Conservation (phyloP, 2,329 filamentous ascomycete genomes). For the Zymoseptoria pseudotritici region DNA sequence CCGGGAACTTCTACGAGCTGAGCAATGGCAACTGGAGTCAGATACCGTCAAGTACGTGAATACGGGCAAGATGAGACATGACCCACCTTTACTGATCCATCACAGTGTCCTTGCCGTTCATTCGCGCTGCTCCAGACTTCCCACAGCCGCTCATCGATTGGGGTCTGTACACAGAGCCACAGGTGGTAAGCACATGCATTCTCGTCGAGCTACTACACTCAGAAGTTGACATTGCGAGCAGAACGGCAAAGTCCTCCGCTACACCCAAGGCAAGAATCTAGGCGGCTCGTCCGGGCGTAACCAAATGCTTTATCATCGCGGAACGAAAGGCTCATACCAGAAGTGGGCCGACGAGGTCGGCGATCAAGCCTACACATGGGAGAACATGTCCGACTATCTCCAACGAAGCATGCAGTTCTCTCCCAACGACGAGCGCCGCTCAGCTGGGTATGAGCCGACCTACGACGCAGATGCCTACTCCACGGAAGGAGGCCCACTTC, state of each 20-base stretch:
- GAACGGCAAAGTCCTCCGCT: conserved; percentile 16
- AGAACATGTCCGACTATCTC: conserved; percentile 53
- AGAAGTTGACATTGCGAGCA: not conserved
- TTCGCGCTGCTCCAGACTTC: not conserved
- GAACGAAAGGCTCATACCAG: conserved; percentile 26
- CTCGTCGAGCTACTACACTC: not conserved
- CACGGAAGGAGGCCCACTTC: conserved; percentile 22
- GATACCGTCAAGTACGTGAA: conserved; percentile 15
- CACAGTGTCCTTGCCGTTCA: not conserved
- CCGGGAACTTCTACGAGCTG: conserved; percentile 27
- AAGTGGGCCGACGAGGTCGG: conserved; percentile 48
- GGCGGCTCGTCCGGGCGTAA: conserved; percentile 23
- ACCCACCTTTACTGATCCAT: not conserved
- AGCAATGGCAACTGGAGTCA: conserved; percentile 25
- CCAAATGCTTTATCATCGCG: conserved; percentile 24
- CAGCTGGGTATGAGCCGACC: conserved; percentile 8
- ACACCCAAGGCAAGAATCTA: conserved; percentile 23
- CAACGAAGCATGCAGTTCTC: conserved; percentile 25
- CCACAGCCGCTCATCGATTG: conserved; percentile 23
- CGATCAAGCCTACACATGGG: conserved; percentile 50
- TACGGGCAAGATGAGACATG: too few relatives aligned
- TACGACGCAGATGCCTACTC: conserved; percentile 13
- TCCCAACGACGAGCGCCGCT: conserved; percentile 5
- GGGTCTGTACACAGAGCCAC: conserved; percentile 24
- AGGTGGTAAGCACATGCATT: conserved; percentile 6